Conservation (phyloP, 768 basidiomycete species). For the Nevesoporus exiguus region DNA sequence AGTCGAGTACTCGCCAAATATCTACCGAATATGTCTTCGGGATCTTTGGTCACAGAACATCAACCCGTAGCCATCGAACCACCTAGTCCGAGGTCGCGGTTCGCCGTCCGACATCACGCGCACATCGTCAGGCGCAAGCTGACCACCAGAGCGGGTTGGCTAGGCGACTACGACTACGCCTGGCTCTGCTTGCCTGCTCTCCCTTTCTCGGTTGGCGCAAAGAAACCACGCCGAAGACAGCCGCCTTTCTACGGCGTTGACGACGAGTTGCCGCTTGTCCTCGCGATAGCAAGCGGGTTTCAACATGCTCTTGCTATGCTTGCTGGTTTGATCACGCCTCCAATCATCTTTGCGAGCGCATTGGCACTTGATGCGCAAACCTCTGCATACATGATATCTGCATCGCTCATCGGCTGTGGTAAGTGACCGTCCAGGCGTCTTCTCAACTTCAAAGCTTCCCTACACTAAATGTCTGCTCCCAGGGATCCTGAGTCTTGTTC, state of each 20-base stretch:
- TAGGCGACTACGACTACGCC: conserved; percentile 80
- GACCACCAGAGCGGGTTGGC: conserved; percentile 63
- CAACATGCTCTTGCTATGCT: conserved; percentile 82
- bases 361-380: conserved; percentile 55
- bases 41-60: conserved; percentile 9
- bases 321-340: conserved; percentile 78
- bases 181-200: conserved; percentile 70
- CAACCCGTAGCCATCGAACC: conserved; percentile 16
- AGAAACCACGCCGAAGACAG: conserved; percentile 20
- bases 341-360: conserved; percentile 71
- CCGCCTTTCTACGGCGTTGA: conserved; percentile 79
- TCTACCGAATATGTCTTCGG: conserved; percentile 14
- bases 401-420: conserved; percentile 79
- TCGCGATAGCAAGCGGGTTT: conserved; percentile 70
- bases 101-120: conserved; percentile 7
- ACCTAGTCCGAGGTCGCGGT: conserved; percentile 7
- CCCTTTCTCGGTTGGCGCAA: conserved; percentile 47
- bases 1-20: no score
- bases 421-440: conserved; percentile 19
- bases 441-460: background rate
- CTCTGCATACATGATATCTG: conserved; percentile 77
- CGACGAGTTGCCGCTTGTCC: conserved; percentile 64
- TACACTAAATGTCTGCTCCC: background rate
- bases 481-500: conserved; percentile 75
- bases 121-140: conserved; percentile 32